Conservation (phyloP, 768 basidiomycete species). For the Steccherinum ochraceum region DNA sequence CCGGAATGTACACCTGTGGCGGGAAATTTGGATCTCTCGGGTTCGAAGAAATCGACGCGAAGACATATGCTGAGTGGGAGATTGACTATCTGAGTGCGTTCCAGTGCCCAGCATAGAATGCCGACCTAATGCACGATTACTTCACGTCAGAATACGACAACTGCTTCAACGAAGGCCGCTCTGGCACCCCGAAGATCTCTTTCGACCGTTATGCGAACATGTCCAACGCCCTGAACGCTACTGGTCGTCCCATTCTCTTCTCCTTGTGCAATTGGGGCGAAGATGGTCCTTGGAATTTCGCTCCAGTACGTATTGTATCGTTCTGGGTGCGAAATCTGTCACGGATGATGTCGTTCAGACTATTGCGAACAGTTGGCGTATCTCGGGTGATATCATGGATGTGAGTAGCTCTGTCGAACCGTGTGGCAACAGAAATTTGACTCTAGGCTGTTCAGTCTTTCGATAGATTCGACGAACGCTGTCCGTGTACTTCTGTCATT, state of each 20-base stretch:
- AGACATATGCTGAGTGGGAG: conserved; percentile 34
- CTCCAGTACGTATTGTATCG: conserved; percentile 19
- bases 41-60: conserved; percentile 33
- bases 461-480: conserved; percentile 29
- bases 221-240: conserved; percentile 31
- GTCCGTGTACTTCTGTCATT: conserved; percentile 28
- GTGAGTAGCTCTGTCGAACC: too few species aligned
- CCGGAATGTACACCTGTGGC: conserved; percentile 31
- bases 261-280: conserved; percentile 37
- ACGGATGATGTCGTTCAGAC: conserved; percentile 9
- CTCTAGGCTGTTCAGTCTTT: conserved; percentile 20
- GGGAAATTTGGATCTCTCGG: conserved; percentile 33
- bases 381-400: conserved; percentile 26
- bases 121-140: neutral
- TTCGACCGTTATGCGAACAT: conserved; percentile 31
- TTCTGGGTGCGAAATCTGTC: neutral
- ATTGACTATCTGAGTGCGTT: conserved; percentile 30
- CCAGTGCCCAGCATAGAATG: neutral
- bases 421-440: too few species aligned
- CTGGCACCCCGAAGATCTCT: conserved; percentile 29
- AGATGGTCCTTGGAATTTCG: conserved; percentile 35
- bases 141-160: conserved; percentile 29
- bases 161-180: conserved; percentile 32
- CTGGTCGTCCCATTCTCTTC: conserved; percentile 32
- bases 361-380: conserved; percentile 25